Evolutionary conservation across 2,329 filamentous ascomycete species (phyloP), one percentile per base, ranked within the genome.

Genomic region (Hortaea werneckii): DNA sequence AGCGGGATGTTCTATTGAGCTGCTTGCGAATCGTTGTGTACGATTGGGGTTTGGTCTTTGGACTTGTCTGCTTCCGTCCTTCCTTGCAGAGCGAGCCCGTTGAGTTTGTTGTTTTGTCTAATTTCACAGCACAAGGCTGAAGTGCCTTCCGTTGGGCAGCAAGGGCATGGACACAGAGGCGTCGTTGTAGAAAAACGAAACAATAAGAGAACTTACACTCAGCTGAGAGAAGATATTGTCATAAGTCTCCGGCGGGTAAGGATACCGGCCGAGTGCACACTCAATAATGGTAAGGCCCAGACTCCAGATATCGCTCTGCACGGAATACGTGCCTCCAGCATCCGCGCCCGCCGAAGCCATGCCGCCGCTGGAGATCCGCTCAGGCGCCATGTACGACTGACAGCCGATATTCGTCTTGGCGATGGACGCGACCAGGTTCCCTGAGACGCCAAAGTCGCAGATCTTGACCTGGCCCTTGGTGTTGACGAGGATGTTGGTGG

Each of bases 351-450:
- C 75, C 50, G 83, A 78, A 48, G 85, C 80, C 59, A 88, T 80
- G 20, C 84, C 84, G 46, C 89, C 88, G 41, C 87, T 87, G 6
- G 87, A 87, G 58, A 98, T 98, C 54, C 92, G 76, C 66, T 98
- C 92, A 0, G 92, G 92, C 0, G 92, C 92, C 92, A 98, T 98
- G 69, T 98, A 98, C 62, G 89, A 95, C 68, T 98, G 92, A 61
- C 92, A 98, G 35, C 92, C 92, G 59, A 98, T 98, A 63, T 98
- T 98, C 28, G 92, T 98, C 69, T 94, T 95, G 43, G 92, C 92
- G 58, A 96, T 96, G 70, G 88, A 95, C 26, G 92, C 90, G 20
- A 98, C 92, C 26, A 98, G 71, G 59, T 98, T 98, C 44, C 92
- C 92, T 55, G 86, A 94, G 45, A 98, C 92, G 46, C 92, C 92